Evolutionary conservation across 371 early-diverging fungal species (phyloP), one percentile per base, ranked within the genome.

Genomic region (Mucor circinelloides): DNA sequence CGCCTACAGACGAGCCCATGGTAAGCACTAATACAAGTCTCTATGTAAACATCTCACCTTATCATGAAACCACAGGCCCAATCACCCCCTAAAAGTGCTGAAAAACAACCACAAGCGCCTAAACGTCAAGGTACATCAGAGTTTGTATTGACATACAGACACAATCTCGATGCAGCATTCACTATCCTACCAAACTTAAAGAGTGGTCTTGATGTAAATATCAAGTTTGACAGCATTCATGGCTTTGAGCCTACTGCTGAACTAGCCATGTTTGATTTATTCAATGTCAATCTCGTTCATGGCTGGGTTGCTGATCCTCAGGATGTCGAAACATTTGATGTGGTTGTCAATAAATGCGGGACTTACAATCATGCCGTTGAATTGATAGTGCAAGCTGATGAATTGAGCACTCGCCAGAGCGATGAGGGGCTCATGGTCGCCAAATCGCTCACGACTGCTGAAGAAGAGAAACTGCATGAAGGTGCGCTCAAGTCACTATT

Each of bases 271-370:
- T 96, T 97, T 77, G 90, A 91, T 63, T 76, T 92, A 10, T 95
- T 96, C 65, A 74, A 83, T 30, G 91, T 94, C 0, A 87, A 88
- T 40, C 77, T 95, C 15, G 93, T 94, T 21, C 97, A 96, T 77
- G 97, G 97, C 13, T 97, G 97, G 97, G 79, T 91, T 12, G 91
- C 87, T 21, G 93, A 93, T 67, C 91, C 93, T 2, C 86, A 87
- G 66, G 87, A 63, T 59, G 57, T 8, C 60, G 84, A 88, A 27
- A 86, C 89, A 12, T 84, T 77, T 52, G 72, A 81, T 2, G 81
- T 91, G 3, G 75, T 89, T 9, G 89, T 87, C 1, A 68, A 83
- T 10, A 59, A 81, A 64, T 72, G 86, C 68, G 72, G 77, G 7
- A 89, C 87, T 25, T 97, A 97, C 66, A 95, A 95, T 69, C 80